Conservation (phyloP, 306 rosid genomes). For the Cicer judaicum region DNA sequence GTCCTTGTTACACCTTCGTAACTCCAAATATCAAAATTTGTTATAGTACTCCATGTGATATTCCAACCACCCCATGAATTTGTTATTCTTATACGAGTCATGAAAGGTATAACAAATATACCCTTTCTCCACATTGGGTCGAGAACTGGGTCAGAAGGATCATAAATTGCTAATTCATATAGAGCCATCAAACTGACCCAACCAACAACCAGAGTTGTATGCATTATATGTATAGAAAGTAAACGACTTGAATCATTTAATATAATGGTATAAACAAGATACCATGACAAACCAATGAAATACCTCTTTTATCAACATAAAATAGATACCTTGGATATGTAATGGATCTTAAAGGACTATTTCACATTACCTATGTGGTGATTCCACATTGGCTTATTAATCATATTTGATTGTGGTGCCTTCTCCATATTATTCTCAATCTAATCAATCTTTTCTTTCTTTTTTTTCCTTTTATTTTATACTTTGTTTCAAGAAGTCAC, state of each 20-base stretch:
- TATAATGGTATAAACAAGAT: background rate
- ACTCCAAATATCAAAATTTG: conserved; percentile 6
- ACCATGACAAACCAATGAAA: background rate
- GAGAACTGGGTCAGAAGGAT: background rate
- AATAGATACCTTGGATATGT: background rate
- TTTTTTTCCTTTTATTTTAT: too few species aligned
- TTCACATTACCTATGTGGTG: too few species aligned
- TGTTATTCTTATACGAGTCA: background rate
- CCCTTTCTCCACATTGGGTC: background rate
- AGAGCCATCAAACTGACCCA: background rate
- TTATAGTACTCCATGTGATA: background rate
- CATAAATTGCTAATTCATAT: conserved; percentile 29
- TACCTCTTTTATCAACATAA: background rate
- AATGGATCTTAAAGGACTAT: too few species aligned
- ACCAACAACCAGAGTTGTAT: background rate
- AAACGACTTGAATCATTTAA: too few species aligned
- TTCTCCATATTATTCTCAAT: too few species aligned
- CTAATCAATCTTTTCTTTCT: too few species aligned
- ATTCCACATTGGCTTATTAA: too few species aligned
- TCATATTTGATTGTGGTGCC: too few species aligned
- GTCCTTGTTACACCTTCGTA: background rate
- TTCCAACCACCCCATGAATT: background rate
- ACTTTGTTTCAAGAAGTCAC: too few species aligned
- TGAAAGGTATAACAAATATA: background rate
- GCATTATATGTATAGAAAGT: background rate